These are phyloP conservation scores for Ophiocordyceps unilateralis DNA, from an alignment of 2,329 filamentous ascomycete species.

Conservation along the genomic window DNA sequence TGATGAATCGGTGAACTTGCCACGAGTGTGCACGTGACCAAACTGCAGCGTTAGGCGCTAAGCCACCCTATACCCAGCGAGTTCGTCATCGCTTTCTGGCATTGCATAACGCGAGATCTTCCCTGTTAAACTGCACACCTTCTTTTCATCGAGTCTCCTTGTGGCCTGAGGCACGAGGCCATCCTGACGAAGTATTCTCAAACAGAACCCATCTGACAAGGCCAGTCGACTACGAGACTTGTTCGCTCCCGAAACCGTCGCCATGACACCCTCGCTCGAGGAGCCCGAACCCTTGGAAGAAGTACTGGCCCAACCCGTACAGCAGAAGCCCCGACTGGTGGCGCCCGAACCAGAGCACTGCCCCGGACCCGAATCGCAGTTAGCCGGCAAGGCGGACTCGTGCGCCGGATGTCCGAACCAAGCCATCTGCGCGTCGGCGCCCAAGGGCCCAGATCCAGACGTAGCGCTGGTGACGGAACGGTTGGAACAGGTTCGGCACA, in stretches of 20 bases:
- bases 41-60: too few relatives aligned
- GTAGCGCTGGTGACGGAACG: conserved; percentile 75
- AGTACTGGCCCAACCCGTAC: conserved; percentile 59
- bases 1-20: too few relatives aligned
- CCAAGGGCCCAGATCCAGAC: conserved; percentile 91
- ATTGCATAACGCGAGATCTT: too few relatives aligned
- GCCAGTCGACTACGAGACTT: too few relatives aligned
- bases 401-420: conserved; percentile 95
- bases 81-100: too few relatives aligned
- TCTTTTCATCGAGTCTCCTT: too few relatives aligned
- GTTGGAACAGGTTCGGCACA: conserved; percentile 68
- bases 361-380: conserved; percentile 68
- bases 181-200: too few relatives aligned
- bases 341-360: conserved; percentile 96
- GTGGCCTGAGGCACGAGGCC: too few relatives aligned
- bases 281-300: conserved; percentile 48
- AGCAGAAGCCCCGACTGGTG: conserved; percentile 66
- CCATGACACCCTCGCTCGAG: conserved; percentile 71
- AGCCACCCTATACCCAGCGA: too few relatives aligned
- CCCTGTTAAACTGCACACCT: too few relatives aligned
- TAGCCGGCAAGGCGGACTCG: conserved; percentile 56
- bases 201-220: too few relatives aligned
- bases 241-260: conserved; percentile 1
- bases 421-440: conserved; percentile 79
- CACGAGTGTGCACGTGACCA: too few relatives aligned